Evolutionary conservation across 371 early-diverging fungal genomes (phyloP), one percentile per base, ranked within the genome.

Genomic region (Mortierella polycephala): DNA sequence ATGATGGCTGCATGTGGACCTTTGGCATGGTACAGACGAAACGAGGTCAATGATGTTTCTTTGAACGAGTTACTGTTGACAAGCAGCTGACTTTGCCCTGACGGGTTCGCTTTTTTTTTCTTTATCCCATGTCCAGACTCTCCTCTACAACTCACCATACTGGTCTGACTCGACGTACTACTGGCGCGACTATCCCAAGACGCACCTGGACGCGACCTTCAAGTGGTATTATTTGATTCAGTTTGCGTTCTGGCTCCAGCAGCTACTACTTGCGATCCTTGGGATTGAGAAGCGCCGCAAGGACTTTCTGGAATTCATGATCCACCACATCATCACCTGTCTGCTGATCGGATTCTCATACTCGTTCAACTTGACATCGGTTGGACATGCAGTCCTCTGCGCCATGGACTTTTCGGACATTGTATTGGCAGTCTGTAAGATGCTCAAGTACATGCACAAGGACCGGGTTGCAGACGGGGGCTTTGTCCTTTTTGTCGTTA

Each of bases 371-470:
- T 90, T 90, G 49, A 92, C 93, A 13, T 86, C 92, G n/a, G 87
- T 95, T 64, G 96, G 96, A 37, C 90, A 94, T 68, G 92, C 89
- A 6, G 89, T 95, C 21, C 86, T 95, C 55, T 89, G 91, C 47
- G 84, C 88, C 55, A 92, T 95, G 93, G 96, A 96, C 77, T 82
- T 94, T 60, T 85, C 92, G 18, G 96, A 96, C 69, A 88, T 96
- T 59, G 86, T 93, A 30, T 85, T 96, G 41, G 83, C 93, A 14
- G 84, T 85, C 81, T 84, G 87, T 74, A 94, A 95, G 82, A 83
- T 90, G 60, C 83, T 95, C 57, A 93, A 92, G 65, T 96, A 96
- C 61, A 62, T 91, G 45, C 82, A 83, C 53, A 83, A 86, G 61
- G 83, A 89, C 18, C 75, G 74, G 10, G 10, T 86, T 2, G 93